phyloP scores from a whole-genome alignment of 345 rosid species.

The Euphorbia tirucalli region DNA sequence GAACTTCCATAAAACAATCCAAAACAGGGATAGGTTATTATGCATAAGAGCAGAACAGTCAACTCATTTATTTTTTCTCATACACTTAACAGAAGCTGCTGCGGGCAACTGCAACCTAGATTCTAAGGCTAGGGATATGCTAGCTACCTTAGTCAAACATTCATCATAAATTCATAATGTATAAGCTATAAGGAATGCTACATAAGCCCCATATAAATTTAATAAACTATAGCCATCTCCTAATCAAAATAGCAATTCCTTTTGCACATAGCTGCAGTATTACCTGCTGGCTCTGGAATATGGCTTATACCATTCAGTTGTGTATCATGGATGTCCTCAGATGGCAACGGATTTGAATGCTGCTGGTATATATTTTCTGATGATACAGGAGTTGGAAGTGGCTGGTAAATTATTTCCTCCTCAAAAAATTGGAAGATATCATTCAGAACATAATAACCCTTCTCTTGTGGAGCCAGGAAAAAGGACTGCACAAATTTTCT shows the following conservation, averaged over 20 bases:
- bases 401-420: slow-evolving; percentile 47
- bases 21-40: neutral
- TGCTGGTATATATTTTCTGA: slow-evolving; percentile 26
- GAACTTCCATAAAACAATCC: neutral
- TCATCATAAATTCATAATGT: neutral
- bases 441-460: slow-evolving; percentile 84
- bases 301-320: slow-evolving; percentile 49
- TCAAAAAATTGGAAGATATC: slow-evolving; percentile 82
- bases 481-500: slow-evolving; percentile 83
- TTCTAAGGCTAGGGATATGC: neutral
- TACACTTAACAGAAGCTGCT: neutral
- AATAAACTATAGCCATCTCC: neutral
- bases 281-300: slow-evolving; percentile 69
- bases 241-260: neutral
- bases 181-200: neutral
- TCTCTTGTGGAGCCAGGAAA: slow-evolving; percentile 95
- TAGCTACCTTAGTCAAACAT: neutral
- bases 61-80: neutral
- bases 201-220: neutral
- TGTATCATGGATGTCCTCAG: slow-evolving; percentile 49
- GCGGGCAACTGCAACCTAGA: neutral
- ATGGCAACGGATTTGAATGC: slow-evolving; percentile 32
- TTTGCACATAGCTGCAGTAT: neutral
- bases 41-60: neutral
- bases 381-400: slow-evolving; percentile 15